Conservation (phyloP, 208 protist genomes). For the Angomonas deanei region DNA sequence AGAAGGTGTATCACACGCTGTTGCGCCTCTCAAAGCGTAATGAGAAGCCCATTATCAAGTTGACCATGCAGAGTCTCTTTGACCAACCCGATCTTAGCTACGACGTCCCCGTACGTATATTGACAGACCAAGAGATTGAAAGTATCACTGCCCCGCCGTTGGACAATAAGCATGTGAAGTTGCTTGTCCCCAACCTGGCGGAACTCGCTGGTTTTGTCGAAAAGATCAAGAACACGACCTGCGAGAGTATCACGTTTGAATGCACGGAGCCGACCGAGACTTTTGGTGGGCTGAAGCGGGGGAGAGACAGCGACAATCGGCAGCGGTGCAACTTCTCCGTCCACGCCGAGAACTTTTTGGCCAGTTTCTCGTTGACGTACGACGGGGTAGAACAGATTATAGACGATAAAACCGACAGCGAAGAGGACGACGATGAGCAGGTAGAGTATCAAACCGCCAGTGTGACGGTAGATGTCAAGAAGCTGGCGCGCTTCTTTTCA, state of each 20-base stretch:
- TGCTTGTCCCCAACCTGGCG: slow-evolving; percentile 49
- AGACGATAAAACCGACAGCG: background rate
- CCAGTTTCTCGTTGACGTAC: slow-evolving; percentile 41
- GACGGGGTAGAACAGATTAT: slow-evolving; percentile 20
- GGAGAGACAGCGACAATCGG: background rate
- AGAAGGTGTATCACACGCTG: slow-evolving; percentile 23
- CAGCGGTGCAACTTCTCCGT: slow-evolving; percentile 16
- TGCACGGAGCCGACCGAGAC: slow-evolving; percentile 8
- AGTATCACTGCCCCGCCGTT: slow-evolving; percentile 43
- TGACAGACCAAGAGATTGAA: slow-evolving; percentile 50
- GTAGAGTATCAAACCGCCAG: slow-evolving; percentile 12
- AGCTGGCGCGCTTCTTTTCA: slow-evolving; percentile 71
- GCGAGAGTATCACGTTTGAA: slow-evolving; percentile 50
- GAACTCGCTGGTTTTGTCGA: slow-evolving; percentile 79
- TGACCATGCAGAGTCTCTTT: slow-evolving; percentile 31
- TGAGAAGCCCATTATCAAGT: slow-evolving; percentile 19
- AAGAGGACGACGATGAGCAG: slow-evolving; percentile 12
- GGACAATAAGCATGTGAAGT: slow-evolving; percentile 33
- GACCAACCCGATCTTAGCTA: slow-evolving; percentile 57
- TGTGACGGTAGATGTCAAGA: slow-evolving; percentile 55
- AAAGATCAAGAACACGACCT: slow-evolving; percentile 54
- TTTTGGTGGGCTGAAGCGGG: background rate
- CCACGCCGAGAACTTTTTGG: slow-evolving; percentile 28
- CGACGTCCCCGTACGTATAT: slow-evolving; percentile 70
- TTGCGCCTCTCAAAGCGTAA: slow-evolving; percentile 45